A percentile compares a stretch with the other conserved stretches of the same genome.
Conservation (phyloP, 495 filamentous ascomycete genomes). For the Neurospora sp. region DNA sequence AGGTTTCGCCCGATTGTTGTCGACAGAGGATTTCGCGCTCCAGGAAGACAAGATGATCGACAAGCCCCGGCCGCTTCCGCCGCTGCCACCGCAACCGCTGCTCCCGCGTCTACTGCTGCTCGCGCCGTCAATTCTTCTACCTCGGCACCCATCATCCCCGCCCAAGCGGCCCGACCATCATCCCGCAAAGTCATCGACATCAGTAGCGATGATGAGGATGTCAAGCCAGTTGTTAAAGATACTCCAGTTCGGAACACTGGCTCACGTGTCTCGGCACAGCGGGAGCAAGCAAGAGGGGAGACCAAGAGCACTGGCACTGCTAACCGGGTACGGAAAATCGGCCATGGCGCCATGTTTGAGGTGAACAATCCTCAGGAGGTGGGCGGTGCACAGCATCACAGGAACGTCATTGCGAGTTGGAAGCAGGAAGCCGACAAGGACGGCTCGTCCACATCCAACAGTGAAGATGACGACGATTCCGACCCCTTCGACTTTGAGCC, state of each 20-base stretch:
- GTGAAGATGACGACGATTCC: not conserved
- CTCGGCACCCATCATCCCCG: not conserved
- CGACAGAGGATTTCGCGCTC: not conserved
- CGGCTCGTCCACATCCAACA: not conserved
- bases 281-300: not conserved
- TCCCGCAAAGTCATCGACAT: not conserved
- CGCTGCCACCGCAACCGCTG: not conserved
- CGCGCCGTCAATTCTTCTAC: not conserved
- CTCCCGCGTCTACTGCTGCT: not conserved
- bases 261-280: not conserved
- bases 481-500: not conserved
- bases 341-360: not conserved
- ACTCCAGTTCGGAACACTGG: not conserved
- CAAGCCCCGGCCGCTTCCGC: not conserved
- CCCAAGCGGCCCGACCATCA: not conserved
- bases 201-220: not conserved
- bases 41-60: not conserved
- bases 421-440: not conserved
- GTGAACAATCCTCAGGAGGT: not conserved
- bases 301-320: not conserved
- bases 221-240: not conserved
- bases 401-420: not conserved
- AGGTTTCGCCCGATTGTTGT: not conserved
- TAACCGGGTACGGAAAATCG: not conserved
- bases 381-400: not conserved